Base-by-base conservation (phyloP, 805 yeast genomes). In the Saccharomyces kudriavzevii region DNA sequence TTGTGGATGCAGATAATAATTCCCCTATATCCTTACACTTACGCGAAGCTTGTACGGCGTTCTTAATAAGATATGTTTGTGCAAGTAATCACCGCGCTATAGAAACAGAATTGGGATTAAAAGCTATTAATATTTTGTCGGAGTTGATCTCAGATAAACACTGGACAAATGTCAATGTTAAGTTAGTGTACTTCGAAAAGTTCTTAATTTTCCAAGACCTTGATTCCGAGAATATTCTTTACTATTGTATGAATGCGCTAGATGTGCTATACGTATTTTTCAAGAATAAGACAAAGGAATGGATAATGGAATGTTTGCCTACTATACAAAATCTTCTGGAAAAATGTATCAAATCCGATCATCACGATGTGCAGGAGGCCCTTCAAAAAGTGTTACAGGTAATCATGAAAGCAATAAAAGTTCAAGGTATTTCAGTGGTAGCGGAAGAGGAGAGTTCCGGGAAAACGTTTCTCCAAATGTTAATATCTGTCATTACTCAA, bases 151-250 rank as follows among this genome's bases (percentile, higher is more conserved):
- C 89, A 9, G 82, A 87, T 3, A 78, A 77, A 0, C 82, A 80
- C 56, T 92, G 98, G 98, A 78, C 89, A 0, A 96, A 89, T 59
- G 95, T 89, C 5, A 79, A 84, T n/a, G 90, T 94, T 20, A 89
- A 89, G 61, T 74, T 94, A 31, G 80, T 85, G 0, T 90, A 88
- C 69, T 94, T 94, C 65, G 99, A 94, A 60, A 83, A 94, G 57
- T 88, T 90, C 62, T 72, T 94, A 52, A 81, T 87, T 20, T 83
- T 88, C 29, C 83, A 88, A 53, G 97, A 92, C 58, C 73, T 87
- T 54, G 81, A 78, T 40, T 79, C 89, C 13, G 78, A 82, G 35
- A 84, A 84, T 56, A 77, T 87, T 45, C 67, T 89, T 25, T 89
- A 90, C 1, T 85, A 87, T 60, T 87, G 96, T 60, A 74, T 91